Evolutionary conservation across 441 rosid genomes (phyloP).

Genomic region (Pelargonium exstipulatum): DNA sequence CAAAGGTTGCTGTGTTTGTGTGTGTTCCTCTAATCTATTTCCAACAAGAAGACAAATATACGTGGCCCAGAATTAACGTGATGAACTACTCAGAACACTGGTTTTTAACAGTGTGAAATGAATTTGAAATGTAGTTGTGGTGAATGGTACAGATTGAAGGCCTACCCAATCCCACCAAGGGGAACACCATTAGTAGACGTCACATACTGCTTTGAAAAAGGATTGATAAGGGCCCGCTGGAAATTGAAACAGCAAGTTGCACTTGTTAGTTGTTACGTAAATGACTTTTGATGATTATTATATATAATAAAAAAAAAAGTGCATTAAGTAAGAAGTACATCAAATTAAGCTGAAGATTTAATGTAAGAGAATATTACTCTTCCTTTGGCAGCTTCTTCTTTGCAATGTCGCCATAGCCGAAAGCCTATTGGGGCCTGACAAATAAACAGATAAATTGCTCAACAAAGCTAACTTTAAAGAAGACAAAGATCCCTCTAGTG

Average conservation of each 20-base stretch:
- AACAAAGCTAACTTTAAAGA: neutral
- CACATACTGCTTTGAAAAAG: constrained; percentile 46
- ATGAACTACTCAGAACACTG: too few relatives aligned
- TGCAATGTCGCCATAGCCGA: constrained; percentile 49
- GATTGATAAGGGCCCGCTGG: constrained; percentile 48
- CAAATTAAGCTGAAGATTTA: neutral
- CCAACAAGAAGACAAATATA: too few relatives aligned
- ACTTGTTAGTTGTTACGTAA: neutral
- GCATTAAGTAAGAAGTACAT: neutral
- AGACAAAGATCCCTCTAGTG: neutral
- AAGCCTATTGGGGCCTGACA: constrained; percentile 78
- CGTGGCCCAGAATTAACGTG: too few relatives aligned
- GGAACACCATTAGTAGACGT: constrained; percentile 75
- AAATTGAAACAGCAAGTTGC: constrained; percentile 21
- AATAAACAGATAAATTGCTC: constrained; percentile 10
- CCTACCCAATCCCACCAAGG: constrained; percentile 85
- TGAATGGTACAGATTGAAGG: constrained; percentile 16
- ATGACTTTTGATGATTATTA: neutral
- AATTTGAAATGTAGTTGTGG: neutral
- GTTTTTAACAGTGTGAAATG: neutral
- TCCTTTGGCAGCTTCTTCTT: constrained; percentile 61
- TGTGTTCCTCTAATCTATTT: too few relatives aligned
- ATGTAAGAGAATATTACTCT: constrained; percentile 36
- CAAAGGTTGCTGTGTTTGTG: too few relatives aligned
- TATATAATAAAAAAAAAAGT: neutral